A percentile compares a stretch with the other conserved stretches of the same genome.
phyloP scores from a whole-genome alignment of 345 rosid species.

The Pistacia integerrima region DNA sequence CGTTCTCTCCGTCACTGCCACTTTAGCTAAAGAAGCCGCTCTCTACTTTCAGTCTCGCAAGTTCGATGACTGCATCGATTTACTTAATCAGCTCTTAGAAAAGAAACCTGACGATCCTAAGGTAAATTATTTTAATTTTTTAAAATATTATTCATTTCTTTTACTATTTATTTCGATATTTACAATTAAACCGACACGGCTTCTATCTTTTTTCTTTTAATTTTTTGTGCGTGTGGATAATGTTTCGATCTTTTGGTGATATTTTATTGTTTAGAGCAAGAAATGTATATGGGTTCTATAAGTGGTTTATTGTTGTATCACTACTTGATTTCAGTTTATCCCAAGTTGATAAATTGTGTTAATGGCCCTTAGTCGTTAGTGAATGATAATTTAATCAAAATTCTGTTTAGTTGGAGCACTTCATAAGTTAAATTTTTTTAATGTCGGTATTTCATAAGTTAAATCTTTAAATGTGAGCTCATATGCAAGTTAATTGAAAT shows the following conservation, averaged over 20 bases:
- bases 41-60: constrained; percentile 70
- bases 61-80: constrained; percentile 68
- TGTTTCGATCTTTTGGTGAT: neutral
- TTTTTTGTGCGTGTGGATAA: neutral
- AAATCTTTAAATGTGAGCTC: neutral
- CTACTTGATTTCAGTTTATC: neutral
- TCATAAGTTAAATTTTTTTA: neutral
- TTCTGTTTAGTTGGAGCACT: neutral
- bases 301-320: neutral
- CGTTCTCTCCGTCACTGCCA: constrained; percentile 41
- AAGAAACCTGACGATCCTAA: constrained; percentile 80
- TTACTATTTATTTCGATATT: neutral
- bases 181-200: neutral
- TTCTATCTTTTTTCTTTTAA: neutral
- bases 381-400: neutral
- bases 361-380: neutral
- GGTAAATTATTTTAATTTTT: constrained; percentile 35
- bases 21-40: constrained; percentile 80
- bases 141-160: neutral
- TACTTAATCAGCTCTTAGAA: constrained; percentile 61
- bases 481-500: neutral
- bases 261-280: neutral
- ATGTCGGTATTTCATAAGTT: neutral
- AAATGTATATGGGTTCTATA: neutral
- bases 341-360: neutral